Percentiles rank a stretch among this genome's conserved stretches.
These are phyloP conservation scores for Angophora floribunda DNA, from an alignment of 345 rosid species.

Conservation along the genomic window DNA sequence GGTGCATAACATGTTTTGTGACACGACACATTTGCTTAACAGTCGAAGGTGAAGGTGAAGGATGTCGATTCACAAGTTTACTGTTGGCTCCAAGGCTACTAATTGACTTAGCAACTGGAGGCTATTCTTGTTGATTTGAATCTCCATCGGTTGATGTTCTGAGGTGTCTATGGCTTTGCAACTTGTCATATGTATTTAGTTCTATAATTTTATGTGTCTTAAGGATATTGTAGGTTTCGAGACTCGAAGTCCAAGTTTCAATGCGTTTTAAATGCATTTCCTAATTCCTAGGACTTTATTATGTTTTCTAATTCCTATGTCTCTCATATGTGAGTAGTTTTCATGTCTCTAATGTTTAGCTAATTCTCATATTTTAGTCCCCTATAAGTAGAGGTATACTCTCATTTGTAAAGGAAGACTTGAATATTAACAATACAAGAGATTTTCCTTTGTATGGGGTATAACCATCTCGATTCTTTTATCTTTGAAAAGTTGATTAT, in stretches of 20 bases:
- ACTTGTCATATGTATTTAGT: neutral
- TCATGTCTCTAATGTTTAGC: neutral
- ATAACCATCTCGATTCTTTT: too few relatives aligned
- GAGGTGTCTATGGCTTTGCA: neutral
- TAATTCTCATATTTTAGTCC: neutral
- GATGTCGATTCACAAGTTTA: too few relatives aligned
- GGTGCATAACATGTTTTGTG: neutral
- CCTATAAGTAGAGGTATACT: neutral
- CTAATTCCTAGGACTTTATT: neutral
- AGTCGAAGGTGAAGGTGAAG: neutral
- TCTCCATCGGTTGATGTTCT: neutral
- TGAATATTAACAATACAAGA: neutral
- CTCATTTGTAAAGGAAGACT: neutral
- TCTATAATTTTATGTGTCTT: too few relatives aligned
- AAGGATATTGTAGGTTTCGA: neutral
- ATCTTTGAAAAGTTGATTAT: too few relatives aligned
- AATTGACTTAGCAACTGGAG: rapidly evolving
- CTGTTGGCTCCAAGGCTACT: too few relatives aligned
- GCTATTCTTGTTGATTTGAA: neutral
- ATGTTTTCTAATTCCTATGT: neutral
- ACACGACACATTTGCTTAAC: neutral
- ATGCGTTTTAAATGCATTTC: neutral
- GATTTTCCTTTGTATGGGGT: rapidly evolving
- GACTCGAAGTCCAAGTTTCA: too few relatives aligned
- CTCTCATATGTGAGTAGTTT: neutral